Percentiles rank a stretch among this genome's conserved stretches.
These are phyloP conservation scores for Aspergillus vadensis DNA, from an alignment of 2,329 filamentous ascomycete genomes.

Conservation along the genomic window DNA sequence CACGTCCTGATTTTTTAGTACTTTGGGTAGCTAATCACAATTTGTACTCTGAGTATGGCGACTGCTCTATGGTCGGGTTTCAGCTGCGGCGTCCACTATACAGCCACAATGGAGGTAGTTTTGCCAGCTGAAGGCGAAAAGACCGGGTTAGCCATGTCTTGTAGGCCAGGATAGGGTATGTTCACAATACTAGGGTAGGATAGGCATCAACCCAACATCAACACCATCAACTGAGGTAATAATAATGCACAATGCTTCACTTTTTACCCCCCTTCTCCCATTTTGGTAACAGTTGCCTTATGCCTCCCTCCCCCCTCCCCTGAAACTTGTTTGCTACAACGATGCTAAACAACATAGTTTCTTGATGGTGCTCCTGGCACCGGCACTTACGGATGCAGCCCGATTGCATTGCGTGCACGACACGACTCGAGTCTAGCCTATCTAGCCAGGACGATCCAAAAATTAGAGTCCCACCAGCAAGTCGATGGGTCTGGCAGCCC, in stretches of 20 bases:
- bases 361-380: not conserved
- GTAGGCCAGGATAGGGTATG: not conserved
- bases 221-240: too few species aligned
- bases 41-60: not conserved
- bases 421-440: too few species aligned
- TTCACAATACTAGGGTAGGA: not conserved
- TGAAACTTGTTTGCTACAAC: not conserved
- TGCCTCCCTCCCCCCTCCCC: not conserved
- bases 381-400: too few species aligned
- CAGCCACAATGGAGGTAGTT: not conserved
- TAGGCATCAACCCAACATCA: not conserved
- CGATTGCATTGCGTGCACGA: too few species aligned
- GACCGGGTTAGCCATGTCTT: not conserved
- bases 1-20: not conserved
- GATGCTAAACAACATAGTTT: not conserved
- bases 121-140: not conserved
- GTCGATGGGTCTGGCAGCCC: not conserved
- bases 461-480: too few species aligned
- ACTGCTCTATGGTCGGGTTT: not conserved
- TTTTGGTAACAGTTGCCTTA: not conserved
- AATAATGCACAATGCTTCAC: not conserved
- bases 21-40: not conserved
- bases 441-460: too few species aligned
- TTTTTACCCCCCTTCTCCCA: not conserved
- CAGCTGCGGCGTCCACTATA: not conserved